Percentiles rank a stretch among this genome's conserved stretches.
Evolutionary conservation across 176 grass and related monocot genomes (phyloP).

Genomic region (Ensete glaucum): DNA sequence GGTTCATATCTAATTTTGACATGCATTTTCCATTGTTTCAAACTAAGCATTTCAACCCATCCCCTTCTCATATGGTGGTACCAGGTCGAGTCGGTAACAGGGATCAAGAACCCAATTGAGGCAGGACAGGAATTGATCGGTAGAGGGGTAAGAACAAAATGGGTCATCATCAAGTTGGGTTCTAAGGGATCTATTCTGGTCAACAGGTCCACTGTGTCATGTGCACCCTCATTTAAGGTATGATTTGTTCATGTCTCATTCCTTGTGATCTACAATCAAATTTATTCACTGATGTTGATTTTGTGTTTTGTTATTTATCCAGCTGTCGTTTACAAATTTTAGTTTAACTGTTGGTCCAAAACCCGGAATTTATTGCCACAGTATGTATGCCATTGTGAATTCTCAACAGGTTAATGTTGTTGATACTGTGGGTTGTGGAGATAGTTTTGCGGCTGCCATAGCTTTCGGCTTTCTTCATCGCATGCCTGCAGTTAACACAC

Average conservation of each 20-base stretch:
- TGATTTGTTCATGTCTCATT: background rate
- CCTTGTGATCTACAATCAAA: background rate
- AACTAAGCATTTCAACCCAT: background rate
- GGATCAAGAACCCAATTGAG: constrained; percentile 50
- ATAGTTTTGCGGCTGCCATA: constrained; percentile 92
- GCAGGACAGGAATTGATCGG: constrained; percentile 78
- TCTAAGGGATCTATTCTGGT: constrained; percentile 75
- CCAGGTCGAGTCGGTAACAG: constrained; percentile 64
- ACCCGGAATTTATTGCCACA: background rate
- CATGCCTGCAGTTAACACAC: constrained; percentile 45
- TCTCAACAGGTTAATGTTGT: constrained; percentile 55
- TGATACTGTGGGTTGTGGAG: constrained; percentile 91
- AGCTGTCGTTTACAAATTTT: background rate
- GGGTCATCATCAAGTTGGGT: constrained; percentile 91
- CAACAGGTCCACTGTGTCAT: constrained; percentile 36
- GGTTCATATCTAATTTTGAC: no score
- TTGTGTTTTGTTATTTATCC: no score
- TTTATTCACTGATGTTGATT: no score
- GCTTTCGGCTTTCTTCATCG: constrained; percentile 75
- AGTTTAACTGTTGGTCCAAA: background rate
- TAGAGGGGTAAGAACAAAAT: constrained; percentile 51
- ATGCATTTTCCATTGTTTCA: no score
- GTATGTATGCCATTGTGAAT: background rate
- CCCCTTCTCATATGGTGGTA: background rate
- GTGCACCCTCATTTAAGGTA: constrained; percentile 88